Base-by-base conservation (phyloP, 805 yeast species). In the Naumovozyma castellii region DNA sequence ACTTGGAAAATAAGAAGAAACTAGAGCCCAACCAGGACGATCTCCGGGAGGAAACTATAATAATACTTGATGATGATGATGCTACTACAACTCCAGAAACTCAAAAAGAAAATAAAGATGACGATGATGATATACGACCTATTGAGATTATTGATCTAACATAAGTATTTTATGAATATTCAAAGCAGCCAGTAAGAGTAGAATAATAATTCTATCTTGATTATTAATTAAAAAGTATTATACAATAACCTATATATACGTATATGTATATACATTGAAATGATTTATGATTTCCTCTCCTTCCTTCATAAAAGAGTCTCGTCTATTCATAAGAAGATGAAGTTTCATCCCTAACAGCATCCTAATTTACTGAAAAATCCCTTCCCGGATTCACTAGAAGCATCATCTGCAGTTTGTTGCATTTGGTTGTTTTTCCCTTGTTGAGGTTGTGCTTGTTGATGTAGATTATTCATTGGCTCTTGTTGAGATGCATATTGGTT, bases 321-420 rank as follows among this genome's bases (percentile, higher is more conserved):
- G 27, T 22, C 27, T 22, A 22, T 22, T 10, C 10, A 22, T 22
- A 22, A 22, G 27, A 22, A 22, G 27, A 22, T 22, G 6, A 22
- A 22, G 10, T 6, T 22, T n/a, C 8, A 14, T 13, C 8, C 14
- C 32, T 29, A 61, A 44, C 66, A 61, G 42, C 66, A 61, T 5
- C 61, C 65, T 17, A 61, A 38, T 40, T 58, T 59, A 20, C 56
- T 45, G 42, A 61, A 61, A 44, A 59, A 59, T 2, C 66, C 66
- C 30, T 54, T 58, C 31, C 50, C 43, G 13, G 54, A 44, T 13
- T 50, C 51, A 13, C 43, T 31, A 10, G 55, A 45, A 18, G 47
- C 55, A 20, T 40, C 39, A 16, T 46, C 51, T 29, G 27, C 4
- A 14, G 40, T 6, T 42, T 40, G 4, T 41, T 41, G 19, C 38